These are phyloP conservation scores for Hemisphaericaspora xylofermentans DNA, from an alignment of 1,139 yeast genomes.

Conservation along the genomic window DNA sequence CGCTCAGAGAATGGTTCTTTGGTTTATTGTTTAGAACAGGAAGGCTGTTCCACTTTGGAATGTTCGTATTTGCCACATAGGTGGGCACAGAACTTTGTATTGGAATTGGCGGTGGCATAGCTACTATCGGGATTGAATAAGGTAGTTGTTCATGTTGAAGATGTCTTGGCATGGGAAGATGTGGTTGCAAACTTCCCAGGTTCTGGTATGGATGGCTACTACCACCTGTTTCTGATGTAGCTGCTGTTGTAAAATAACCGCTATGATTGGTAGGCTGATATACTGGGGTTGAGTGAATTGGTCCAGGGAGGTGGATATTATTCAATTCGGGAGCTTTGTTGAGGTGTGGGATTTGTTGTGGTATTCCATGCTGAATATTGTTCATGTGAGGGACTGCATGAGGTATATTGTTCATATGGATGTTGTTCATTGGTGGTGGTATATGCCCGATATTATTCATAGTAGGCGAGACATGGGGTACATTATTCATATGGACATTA, in stretches of 20 bases:
- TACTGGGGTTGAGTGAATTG: neutral
- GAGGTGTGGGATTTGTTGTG: neutral
- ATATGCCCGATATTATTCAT: too few relatives aligned
- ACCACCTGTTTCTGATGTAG: too few relatives aligned
- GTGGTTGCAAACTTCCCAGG: too few relatives aligned
- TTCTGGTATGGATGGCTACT: too few relatives aligned
- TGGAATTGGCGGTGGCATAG: neutral
- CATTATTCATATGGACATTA: neutral
- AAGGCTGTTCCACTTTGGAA: too few relatives aligned
- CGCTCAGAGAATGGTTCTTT: too few relatives aligned
- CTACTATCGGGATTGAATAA: neutral
- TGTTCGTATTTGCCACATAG: too few relatives aligned
- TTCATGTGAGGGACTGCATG: neutral
- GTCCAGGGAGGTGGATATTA: neutral
- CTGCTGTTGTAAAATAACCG: neutral
- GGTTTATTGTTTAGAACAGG: too few relatives aligned
- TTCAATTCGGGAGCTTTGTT: neutral
- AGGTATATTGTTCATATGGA: neutral
- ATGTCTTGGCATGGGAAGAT: neutral
- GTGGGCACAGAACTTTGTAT: too few relatives aligned
- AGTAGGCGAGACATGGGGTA: neutral
- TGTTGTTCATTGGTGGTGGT: too few relatives aligned
- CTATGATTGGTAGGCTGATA: neutral
- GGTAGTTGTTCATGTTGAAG: conserved; percentile 4
- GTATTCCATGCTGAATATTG: neutral